Base-by-base conservation (phyloP, 306 rosid genomes). In the Sophora flavescens region DNA sequence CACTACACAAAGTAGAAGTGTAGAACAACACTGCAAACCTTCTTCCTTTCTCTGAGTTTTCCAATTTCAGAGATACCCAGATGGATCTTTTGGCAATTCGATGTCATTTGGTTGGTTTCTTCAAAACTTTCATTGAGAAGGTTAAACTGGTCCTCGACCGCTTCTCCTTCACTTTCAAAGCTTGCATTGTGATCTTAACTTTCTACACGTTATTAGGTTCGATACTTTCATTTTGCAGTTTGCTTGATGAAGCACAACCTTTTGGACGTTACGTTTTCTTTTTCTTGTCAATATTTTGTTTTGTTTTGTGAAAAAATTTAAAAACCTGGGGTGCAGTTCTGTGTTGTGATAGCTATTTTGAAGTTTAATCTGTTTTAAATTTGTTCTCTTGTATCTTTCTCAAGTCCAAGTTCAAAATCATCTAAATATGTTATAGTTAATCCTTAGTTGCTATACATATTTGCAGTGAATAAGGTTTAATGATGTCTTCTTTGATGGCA, bases 121-220 rank as follows among this genome's bases (percentile, higher is more conserved):
- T 88, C 3, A 88, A 81, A 59, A 89, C 84, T 84, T 81, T 86
- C 84, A 8, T 87, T 53, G 90, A 81, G 4, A 88, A 70, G 71
- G 85, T 89, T 72, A 88, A 80, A 78, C 87, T 81, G 58, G 65
- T 74, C 61, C 89, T 89, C 52, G 90, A 87, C 44, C 48, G 89
- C 67, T 86, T 90, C 68, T 96, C 85, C 52, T 66, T 92, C 72
- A 67, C 92, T 65, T 91, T 92, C 41, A 92, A 89, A 81, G 78
- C 89, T 50, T 85, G 92, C 48, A 88, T 93, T 59, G 98, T 93
- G 73, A 90, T 95, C 91, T 86, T 95, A 69, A 92, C 98, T 62
- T 92, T 95, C 85, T 95, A 88, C 90, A 92, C 92, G 73, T 96
- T 97, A 50, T 81, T 90, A 68, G 98, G 98, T 95, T 70, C 15